Conservation (phyloP, 345 rosid genomes). For the Acer yangbiense region DNA sequence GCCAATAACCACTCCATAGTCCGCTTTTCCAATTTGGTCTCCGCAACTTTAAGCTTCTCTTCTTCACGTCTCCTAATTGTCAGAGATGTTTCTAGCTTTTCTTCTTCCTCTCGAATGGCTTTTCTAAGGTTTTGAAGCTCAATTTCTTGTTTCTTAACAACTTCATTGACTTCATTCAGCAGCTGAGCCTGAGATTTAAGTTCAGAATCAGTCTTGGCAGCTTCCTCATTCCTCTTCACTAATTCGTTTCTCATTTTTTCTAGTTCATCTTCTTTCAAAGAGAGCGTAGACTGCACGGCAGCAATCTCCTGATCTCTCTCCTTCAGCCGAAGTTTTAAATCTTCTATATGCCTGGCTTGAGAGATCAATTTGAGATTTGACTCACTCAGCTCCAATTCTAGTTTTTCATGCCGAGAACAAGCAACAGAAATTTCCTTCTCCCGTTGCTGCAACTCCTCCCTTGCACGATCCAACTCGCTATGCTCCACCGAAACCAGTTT, state of each 20-base stretch:
- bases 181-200: constrained; percentile 54
- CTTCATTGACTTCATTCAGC: constrained; percentile 60
- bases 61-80: constrained; percentile 50
- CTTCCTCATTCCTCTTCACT: constrained; percentile 50
- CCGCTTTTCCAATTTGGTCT: constrained; percentile 63
- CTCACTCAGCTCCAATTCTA: constrained; percentile 58
- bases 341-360: constrained; percentile 71
- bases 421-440: constrained; percentile 53
- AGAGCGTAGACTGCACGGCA: constrained; percentile 44
- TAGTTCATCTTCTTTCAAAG: constrained; percentile 59
- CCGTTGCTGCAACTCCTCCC: constrained; percentile 52
- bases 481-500: constrained; percentile 57
- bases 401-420: constrained; percentile 51
- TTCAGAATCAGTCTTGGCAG: constrained; percentile 41
- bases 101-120: constrained; percentile 56
- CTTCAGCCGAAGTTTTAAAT: constrained; percentile 52
- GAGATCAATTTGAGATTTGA: constrained; percentile 59
- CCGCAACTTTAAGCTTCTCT: constrained; percentile 63
- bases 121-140: constrained; percentile 60
- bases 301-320: constrained; percentile 56
- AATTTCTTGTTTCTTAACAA: constrained; percentile 60
- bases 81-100: constrained; percentile 56
- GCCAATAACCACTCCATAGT: constrained; percentile 72
- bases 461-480: constrained; percentile 46
- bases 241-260: constrained; percentile 52